These are phyloP conservation scores for Globisporangium polare DNA, from an alignment of 352 stramenopile genomes.

Conservation along the genomic window DNA sequence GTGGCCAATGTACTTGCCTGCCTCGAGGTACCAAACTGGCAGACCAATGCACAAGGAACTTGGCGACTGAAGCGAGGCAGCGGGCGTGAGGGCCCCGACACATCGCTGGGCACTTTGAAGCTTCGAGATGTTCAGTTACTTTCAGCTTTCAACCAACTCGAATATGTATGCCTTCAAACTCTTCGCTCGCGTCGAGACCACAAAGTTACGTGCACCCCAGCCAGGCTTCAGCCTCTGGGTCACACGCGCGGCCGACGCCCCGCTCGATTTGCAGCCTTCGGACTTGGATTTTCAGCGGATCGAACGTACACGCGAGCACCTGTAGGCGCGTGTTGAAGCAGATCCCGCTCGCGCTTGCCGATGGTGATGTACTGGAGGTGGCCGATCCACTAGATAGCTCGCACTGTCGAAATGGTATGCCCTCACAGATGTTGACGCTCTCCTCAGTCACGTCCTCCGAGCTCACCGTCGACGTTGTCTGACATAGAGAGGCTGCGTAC, in stretches of 20 bases:
- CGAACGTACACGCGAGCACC: conserved; percentile 8
- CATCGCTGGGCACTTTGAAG: too few species aligned
- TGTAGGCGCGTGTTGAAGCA: conserved; percentile 11
- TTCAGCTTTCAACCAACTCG: too few species aligned
- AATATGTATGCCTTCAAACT: too few species aligned
- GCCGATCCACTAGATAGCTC: neutral
- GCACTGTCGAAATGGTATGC: conserved; percentile 1
- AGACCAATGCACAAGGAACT: too few species aligned
- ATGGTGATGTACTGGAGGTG: too few species aligned
- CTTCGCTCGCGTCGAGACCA: too few species aligned
- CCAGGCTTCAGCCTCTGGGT: conserved; percentile 10
- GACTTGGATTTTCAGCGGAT: neutral
- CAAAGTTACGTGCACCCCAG: neutral
- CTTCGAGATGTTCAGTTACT: too few species aligned
- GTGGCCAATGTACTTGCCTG: too few species aligned
- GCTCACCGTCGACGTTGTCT: neutral
- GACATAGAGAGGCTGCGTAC: neutral
- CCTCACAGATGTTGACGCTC: neutral
- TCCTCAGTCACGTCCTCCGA: neutral
- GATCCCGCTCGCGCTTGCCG: neutral
- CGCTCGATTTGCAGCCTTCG: conserved; percentile 4
- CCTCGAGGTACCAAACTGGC: too few species aligned
- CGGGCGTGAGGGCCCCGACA: too few species aligned
- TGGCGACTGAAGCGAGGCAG: too few species aligned
- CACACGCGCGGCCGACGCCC: neutral